Conservation (phyloP, 345 rosid genomes). For the Hevea brasiliensis region DNA sequence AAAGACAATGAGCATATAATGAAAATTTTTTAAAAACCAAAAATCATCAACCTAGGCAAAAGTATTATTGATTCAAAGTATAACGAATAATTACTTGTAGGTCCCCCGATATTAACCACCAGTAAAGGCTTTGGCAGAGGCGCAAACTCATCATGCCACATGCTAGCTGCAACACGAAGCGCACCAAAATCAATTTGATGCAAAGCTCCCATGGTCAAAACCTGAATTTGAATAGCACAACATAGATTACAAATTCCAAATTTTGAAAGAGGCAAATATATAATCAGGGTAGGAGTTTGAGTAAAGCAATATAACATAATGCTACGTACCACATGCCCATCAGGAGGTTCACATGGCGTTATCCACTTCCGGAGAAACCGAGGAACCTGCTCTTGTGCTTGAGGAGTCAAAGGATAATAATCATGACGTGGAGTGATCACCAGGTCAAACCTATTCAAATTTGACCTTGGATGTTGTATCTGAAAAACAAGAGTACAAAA, state of each 20-base stretch:
- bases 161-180: constrained; percentile 81
- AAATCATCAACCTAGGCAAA: neutral
- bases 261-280: constrained; percentile 1
- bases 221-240: constrained; percentile 44
- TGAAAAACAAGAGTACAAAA: constrained; percentile 33
- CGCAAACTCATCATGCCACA: constrained; percentile 93
- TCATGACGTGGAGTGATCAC: constrained; percentile 92
- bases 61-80: constrained; percentile 8
- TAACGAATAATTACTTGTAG: constrained; percentile 55
- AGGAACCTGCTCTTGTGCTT: constrained; percentile 80
- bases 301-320: constrained; percentile 7
- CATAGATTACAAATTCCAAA: constrained; percentile 6
- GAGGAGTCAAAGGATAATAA: constrained; percentile 79
- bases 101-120: constrained; percentile 91
- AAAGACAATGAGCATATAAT: neutral
- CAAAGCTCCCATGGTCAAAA: constrained; percentile 82
- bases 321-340: constrained; percentile 64
- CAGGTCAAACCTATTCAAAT: constrained; percentile 83
- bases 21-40: neutral
- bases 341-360: constrained; percentile 79
- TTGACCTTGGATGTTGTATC: constrained; percentile 96
- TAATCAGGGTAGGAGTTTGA: constrained; percentile 5
- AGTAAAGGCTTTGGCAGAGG: constrained; percentile 83
- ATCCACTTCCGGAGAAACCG: constrained; percentile 73
- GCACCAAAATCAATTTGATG: constrained; percentile 87